phyloP scores from a whole-genome alignment of 1,284 basidiomycete genomes.

The Hortiboletus rubellus region DNA sequence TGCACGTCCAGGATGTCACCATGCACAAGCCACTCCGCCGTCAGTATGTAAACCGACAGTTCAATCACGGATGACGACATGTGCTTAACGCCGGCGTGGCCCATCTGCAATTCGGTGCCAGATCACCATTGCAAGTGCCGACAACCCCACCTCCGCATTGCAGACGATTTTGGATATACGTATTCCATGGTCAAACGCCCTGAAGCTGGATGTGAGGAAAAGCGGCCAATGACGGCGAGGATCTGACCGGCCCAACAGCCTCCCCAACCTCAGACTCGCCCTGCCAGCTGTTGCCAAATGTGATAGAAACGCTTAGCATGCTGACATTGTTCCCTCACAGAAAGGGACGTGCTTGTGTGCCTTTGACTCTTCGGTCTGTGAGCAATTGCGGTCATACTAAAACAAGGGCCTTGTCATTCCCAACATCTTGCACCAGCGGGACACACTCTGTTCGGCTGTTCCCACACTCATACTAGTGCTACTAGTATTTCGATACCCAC shows the following conservation, averaged over 20 bases:
- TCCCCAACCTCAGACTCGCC: not conserved
- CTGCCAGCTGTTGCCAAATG: not conserved
- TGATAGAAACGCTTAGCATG: not conserved
- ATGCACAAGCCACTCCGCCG: too few relatives aligned
- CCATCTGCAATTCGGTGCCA: not conserved
- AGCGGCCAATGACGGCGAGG: too few relatives aligned
- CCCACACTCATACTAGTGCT: too few relatives aligned
- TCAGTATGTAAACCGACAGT: too few relatives aligned
- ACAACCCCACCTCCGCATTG: not conserved
- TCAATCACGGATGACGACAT: not conserved
- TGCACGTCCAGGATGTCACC: too few relatives aligned
- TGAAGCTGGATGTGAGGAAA: too few relatives aligned
- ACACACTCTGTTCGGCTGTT: too few relatives aligned
- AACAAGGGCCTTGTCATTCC: not conserved
- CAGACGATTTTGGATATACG: not conserved
- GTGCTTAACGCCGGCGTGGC: not conserved
- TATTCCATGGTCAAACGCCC: not conserved
- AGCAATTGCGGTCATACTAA: not conserved
- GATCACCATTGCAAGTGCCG: not conserved
- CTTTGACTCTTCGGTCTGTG: not conserved
- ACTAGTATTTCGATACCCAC: not conserved
- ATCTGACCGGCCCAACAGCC: too few relatives aligned
- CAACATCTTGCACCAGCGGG: not conserved
- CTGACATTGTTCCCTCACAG: not conserved
- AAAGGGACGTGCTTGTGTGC: not conserved